Percentiles rank a stretch among this genome's conserved stretches.
Conservation (phyloP, 805 yeast species). For the Candida endomychidarum region DNA sequence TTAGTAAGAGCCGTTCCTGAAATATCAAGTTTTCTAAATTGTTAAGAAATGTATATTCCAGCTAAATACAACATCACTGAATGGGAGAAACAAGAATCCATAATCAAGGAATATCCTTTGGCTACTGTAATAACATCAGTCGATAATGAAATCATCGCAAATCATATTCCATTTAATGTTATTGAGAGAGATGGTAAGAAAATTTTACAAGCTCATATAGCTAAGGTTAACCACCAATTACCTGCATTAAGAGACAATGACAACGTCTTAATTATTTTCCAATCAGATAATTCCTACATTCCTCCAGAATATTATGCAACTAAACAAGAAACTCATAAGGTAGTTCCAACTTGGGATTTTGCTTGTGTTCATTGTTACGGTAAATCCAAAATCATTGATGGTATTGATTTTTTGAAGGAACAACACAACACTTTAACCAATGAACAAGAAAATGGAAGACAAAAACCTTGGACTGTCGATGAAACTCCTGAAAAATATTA, state of each 20-base stretch:
- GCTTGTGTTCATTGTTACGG: slow-evolving; percentile 59
- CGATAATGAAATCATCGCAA: slow-evolving; percentile 43
- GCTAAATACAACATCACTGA: slow-evolving; percentile 27
- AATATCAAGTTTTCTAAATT: background rate
- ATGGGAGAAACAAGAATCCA: slow-evolving; percentile 37
- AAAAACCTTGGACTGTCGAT: slow-evolving; percentile 50
- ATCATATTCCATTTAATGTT: slow-evolving; percentile 56
- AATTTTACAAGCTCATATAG: slow-evolving; percentile 53
- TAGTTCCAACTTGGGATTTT: slow-evolving; percentile 73
- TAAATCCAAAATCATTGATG: slow-evolving; percentile 44
- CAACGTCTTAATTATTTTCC: slow-evolving; percentile 52
- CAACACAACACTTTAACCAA: slow-evolving; percentile 47
- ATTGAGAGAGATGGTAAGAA: slow-evolving; percentile 35
- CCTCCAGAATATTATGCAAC: slow-evolving; percentile 60
- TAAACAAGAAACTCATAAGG: slow-evolving; percentile 55
- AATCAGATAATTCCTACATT: slow-evolving; percentile 51
- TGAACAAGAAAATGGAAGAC: slow-evolving; percentile 46
- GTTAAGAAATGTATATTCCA: slow-evolving; percentile 38
- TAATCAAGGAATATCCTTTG: slow-evolving; percentile 50
- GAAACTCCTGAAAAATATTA: slow-evolving; percentile 57
- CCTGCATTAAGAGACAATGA: slow-evolving; percentile 37
- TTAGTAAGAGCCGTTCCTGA: background rate
- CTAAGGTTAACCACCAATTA: slow-evolving; percentile 51
- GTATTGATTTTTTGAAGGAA: slow-evolving; percentile 42
- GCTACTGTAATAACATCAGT: slow-evolving; percentile 48